Conservation (phyloP, 2,329 filamentous ascomycete genomes). For the Penicillium sp. region DNA sequence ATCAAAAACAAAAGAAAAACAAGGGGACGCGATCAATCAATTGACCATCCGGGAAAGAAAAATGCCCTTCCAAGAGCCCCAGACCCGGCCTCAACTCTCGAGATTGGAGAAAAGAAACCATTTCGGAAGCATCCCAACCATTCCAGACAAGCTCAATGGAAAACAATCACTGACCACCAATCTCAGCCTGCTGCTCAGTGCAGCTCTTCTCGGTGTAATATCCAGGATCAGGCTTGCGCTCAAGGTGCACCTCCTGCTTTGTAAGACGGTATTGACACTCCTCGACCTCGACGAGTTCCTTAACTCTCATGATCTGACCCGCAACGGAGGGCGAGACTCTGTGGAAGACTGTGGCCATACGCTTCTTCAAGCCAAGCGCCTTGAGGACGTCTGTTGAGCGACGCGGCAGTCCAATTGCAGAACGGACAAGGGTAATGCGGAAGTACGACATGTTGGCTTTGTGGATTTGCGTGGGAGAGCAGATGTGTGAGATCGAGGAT, state of each 20-base stretch:
- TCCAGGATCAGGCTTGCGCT: slow-evolving; percentile 72
- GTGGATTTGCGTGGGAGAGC: not conserved
- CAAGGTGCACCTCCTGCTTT: slow-evolving; percentile 66
- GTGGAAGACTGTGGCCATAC: slow-evolving; percentile 85
- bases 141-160: not conserved
- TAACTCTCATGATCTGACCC: slow-evolving; percentile 90
- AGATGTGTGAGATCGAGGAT: not conserved
- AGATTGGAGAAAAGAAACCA: not conserved
- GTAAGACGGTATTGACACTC: slow-evolving; percentile 69
- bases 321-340: slow-evolving; percentile 77
- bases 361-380: slow-evolving; percentile 80
- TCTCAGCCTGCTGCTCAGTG: slow-evolving; percentile 25
- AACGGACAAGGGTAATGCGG: slow-evolving; percentile 86
- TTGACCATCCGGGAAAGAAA: not conserved
- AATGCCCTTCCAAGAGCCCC: not conserved
- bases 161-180: slow-evolving; percentile 1
- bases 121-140: not conserved
- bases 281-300: slow-evolving; percentile 80
- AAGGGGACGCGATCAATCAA: not conserved
- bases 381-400: slow-evolving; percentile 77
- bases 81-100: not conserved
- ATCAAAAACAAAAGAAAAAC: slow-evolving; percentile 5
- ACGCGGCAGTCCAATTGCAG: slow-evolving; percentile 80
- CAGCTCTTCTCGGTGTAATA: slow-evolving; percentile 70
- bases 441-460: slow-evolving; percentile 69